These are phyloP conservation scores for Vanrija humicola DNA, from an alignment of 1,284 basidiomycete species.

Conservation along the genomic window DNA sequence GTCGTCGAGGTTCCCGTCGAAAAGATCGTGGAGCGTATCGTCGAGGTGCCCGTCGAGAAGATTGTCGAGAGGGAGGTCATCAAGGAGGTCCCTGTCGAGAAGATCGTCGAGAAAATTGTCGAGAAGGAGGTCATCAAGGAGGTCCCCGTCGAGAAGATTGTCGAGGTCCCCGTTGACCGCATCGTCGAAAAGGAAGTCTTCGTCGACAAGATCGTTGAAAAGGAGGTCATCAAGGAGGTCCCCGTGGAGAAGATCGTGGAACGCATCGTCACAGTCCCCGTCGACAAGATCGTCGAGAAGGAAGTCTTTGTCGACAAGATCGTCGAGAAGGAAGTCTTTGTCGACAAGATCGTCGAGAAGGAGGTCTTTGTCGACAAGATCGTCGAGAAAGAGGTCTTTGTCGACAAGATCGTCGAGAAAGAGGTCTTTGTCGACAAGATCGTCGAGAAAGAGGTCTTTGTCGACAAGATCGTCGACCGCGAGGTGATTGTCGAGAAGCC, in stretches of 20 bases:
- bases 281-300: conserved; percentile 27
- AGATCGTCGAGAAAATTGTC: conserved; percentile 50
- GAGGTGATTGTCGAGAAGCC: conserved; percentile 24
- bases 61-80: conserved; percentile 35
- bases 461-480: conserved; percentile 28
- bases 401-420: conserved; percentile 35
- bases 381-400: conserved; percentile 37
- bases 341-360: conserved; percentile 25
- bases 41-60: conserved; percentile 46
- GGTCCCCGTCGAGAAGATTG: conserved; percentile 38
- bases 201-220: conserved; percentile 39
- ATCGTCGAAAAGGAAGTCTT: conserved; percentile 42
- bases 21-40: conserved; percentile 24
- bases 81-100: conserved; percentile 29
- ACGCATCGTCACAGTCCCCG: conserved; percentile 36
- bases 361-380: conserved; percentile 25
- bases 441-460: conserved; percentile 24
- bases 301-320: conserved; percentile 35
- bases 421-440: conserved; percentile 29
- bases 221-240: conserved; percentile 31
- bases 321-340: conserved; percentile 25
- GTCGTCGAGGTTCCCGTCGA: conserved; percentile 41
- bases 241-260: conserved; percentile 38
- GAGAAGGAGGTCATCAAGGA: conserved; percentile 16
- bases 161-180: conserved; percentile 29